Conservation (phyloP, 345 rosid genomes). For the Trapa bicornis region DNA sequence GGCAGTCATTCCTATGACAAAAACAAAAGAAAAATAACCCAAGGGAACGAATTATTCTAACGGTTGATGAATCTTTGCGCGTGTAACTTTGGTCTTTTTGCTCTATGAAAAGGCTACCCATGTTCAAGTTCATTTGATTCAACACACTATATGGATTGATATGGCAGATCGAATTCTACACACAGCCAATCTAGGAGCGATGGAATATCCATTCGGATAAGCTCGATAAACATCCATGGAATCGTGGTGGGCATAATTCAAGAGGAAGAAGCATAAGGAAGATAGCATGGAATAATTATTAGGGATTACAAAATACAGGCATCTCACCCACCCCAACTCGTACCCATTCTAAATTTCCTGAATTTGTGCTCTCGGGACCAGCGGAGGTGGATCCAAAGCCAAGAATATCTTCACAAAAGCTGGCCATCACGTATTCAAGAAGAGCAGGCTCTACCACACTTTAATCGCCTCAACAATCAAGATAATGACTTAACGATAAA, state of each 20-base stretch:
- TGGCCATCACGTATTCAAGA: not conserved
- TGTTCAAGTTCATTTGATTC: not conserved
- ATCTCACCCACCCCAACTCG: too few relatives aligned
- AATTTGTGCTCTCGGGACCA: conserved; percentile 5
- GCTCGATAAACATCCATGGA: too few relatives aligned
- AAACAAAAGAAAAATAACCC: not conserved
- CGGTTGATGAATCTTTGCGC: not conserved
- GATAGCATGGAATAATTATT: not conserved
- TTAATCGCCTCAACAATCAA: not conserved
- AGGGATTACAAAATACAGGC: not conserved
- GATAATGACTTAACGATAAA: not conserved
- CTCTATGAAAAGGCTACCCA: not conserved
- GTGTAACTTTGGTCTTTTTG: not conserved
- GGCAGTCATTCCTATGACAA: not conserved
- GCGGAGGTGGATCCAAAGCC: not conserved
- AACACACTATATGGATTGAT: not conserved
- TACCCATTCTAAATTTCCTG: not conserved
- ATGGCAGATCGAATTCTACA: too few relatives aligned
- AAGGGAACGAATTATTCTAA: not conserved
- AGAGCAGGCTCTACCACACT: not conserved
- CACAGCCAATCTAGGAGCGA: too few relatives aligned
- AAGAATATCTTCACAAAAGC: conserved; percentile 3
- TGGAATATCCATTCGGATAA: too few relatives aligned
- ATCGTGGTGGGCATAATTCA: too few relatives aligned
- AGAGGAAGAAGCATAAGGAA: not conserved